Evolutionary conservation across 2,329 filamentous ascomycete species (phyloP), one percentile per base, ranked within the genome.

Genomic region (Botrytis fragariae): DNA sequence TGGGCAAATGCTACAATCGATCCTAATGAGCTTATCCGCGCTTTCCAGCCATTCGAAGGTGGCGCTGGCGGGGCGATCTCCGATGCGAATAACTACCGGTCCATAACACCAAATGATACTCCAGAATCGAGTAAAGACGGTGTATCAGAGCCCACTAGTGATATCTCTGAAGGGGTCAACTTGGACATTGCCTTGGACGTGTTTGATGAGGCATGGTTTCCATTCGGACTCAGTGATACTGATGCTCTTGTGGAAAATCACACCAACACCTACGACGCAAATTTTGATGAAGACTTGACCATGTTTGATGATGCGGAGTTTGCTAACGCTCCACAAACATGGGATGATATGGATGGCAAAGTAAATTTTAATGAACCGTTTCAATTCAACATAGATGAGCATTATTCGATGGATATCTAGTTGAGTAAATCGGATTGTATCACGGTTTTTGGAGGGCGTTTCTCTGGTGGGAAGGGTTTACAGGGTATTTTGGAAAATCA

Each of bases 101-200:
- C 86, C 1, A 82, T 87, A 73, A 89, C 89, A 37, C 88, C 89
- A 0, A 89, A 90, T 74, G 88, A 91, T 78, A 91, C 89, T 12
- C 89, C 89, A 0, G 89, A 90, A 76, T 91, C 89, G 3, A 88
- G 84, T 80, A 89, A 90, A 79, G 88, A 91, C 42, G 86, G 87
- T 6, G 80, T 83, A 14, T 90, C 89, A 59, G 89, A 91, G 77
- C 87, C 88, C 16, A 90, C 86, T 74, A 90, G 88, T 78, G 89
- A 91, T 76, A 86, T 90, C 29, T 86, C 87, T 4, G 89, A 91
- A 73, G 84, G 83, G 8, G 84, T 85, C 5, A 80, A 82, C 25
- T 82, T 89, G 22, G 88, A 90, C 61, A 85, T 90, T 68, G 86
- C 85, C 45, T 78, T 87, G 20, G 77, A 81, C n/a, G 68, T 79